phyloP scores from a whole-genome alignment of 805 yeast genomes.

The Yarrowia divulgata region DNA sequence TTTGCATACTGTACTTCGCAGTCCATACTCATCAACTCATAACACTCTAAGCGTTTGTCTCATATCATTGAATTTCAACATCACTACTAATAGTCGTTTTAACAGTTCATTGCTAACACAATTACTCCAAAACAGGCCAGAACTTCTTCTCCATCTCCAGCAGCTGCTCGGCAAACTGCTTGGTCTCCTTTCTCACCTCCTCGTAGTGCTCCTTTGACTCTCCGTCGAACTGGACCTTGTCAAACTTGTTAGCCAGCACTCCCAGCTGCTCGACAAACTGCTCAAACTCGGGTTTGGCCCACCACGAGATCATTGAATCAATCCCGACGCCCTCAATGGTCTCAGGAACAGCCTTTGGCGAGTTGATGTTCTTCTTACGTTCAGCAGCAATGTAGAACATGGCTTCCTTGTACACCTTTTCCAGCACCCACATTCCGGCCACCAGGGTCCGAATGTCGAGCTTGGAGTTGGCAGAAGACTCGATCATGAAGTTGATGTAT shows the following conservation, averaged over 20 bases:
- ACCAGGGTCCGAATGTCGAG: slow-evolving; percentile 27
- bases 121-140: no score
- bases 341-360: slow-evolving; percentile 18
- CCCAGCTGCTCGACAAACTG: slow-evolving; percentile 31
- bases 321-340: slow-evolving; percentile 18
- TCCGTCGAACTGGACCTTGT: slow-evolving; percentile 26
- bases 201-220: slow-evolving; percentile 5
- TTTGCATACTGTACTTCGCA: no score
- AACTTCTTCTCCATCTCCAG: slow-evolving; percentile 25
- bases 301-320: slow-evolving; percentile 40
- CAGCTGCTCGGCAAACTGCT: slow-evolving; percentile 13
- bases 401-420: slow-evolving; percentile 38
- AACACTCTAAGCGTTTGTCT: no score
- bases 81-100: no score
- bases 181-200: slow-evolving; percentile 6
- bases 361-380: slow-evolving; percentile 28
- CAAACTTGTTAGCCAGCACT: slow-evolving; percentile 15
- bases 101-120: no score
- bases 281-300: slow-evolving; percentile 37
- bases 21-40: no score
- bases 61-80: no score
- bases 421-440: slow-evolving; percentile 36
- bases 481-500: slow-evolving; percentile 32
- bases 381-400: slow-evolving; percentile 27
- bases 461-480: slow-evolving; percentile 2